Evolutionary conservation across 148 eudicot species (phyloP).

Genomic region (Hydrangea macrophylla): DNA sequence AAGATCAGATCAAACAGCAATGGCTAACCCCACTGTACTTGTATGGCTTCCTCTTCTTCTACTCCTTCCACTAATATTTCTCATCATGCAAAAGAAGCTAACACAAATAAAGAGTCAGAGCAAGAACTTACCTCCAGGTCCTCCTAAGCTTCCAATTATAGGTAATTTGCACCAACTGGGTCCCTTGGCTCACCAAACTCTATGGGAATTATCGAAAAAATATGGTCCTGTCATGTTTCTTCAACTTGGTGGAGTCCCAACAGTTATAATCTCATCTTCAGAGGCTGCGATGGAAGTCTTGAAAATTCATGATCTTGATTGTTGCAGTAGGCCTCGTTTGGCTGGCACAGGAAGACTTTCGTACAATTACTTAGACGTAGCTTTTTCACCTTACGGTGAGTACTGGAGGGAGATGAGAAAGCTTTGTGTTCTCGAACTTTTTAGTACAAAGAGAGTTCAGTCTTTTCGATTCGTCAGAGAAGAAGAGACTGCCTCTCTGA

Average conservation of each 20-base stretch:
- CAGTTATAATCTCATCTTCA: slow-evolving; percentile 22
- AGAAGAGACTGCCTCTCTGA: slow-evolving; percentile 19
- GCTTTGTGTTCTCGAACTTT: slow-evolving; percentile 14
- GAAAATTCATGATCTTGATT: slow-evolving; percentile 21
- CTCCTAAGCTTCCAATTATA: slow-evolving; percentile 16
- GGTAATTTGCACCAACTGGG: slow-evolving; percentile 25
- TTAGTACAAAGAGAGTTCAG: slow-evolving; percentile 16
- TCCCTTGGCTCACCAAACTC: slow-evolving; percentile 20
- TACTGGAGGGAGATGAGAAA: slow-evolving; percentile 26
- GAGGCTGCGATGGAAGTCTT: slow-evolving; percentile 18
- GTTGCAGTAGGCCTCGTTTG: slow-evolving; percentile 15
- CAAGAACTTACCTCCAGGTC: slow-evolving; percentile 21
- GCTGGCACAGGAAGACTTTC: not conserved
- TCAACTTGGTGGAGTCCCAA: slow-evolving; percentile 16
- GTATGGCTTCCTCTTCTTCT: too few species aligned
- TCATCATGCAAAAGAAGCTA: too few species aligned
- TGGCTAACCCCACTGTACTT: too few species aligned
- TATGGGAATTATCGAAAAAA: too few species aligned
- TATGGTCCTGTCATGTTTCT: slow-evolving; percentile 12
- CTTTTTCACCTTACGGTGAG: slow-evolving; percentile 18
- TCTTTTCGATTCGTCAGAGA: slow-evolving; percentile 22
- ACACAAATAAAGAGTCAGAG: too few species aligned
- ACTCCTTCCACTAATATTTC: too few species aligned
- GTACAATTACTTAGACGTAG: slow-evolving; percentile 19
- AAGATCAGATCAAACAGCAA: too few species aligned